Evolutionary conservation across 2,329 filamentous ascomycete genomes (phyloP).

Genomic region (Gaeumannomyces tritici): DNA sequence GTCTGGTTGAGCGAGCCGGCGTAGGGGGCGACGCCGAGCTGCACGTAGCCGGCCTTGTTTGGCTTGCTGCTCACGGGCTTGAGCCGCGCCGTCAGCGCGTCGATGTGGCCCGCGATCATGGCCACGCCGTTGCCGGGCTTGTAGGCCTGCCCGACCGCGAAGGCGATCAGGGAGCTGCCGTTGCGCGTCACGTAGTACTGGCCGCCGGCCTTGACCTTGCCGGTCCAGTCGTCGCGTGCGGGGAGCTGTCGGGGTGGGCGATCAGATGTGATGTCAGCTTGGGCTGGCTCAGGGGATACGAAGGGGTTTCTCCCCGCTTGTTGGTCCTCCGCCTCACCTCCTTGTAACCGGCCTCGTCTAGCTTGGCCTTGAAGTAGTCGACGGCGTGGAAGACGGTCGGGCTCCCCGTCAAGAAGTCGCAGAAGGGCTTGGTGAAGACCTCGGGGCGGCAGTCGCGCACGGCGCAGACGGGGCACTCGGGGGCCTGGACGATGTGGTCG

Average conservation of each 20-base stretch:
- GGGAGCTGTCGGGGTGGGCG: slow-evolving; percentile 45
- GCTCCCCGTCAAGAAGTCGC: slow-evolving; percentile 78
- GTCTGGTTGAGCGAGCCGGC: slow-evolving; percentile 79
- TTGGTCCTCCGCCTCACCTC: slow-evolving; percentile 35
- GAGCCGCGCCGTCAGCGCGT: slow-evolving; percentile 80
- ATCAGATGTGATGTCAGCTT: slow-evolving; percentile 8
- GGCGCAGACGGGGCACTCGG: slow-evolving; percentile 25
- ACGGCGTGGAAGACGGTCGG: slow-evolving; percentile 93
- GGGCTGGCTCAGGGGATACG: neutral
- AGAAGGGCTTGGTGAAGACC: slow-evolving; percentile 73
- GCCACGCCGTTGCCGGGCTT: slow-evolving; percentile 24
- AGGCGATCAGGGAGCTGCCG: slow-evolving; percentile 26
- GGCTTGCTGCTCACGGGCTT: slow-evolving; percentile 85
- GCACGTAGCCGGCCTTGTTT: slow-evolving; percentile 75
- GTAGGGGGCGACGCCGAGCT: slow-evolving; percentile 88
- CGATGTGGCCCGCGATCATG: slow-evolving; percentile 76
- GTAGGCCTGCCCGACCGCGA: slow-evolving; percentile 24
- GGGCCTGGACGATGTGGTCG: slow-evolving; percentile 11
- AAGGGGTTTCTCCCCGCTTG: too few relatives aligned
- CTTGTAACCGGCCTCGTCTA: slow-evolving; percentile 63
- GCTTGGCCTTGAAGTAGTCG: slow-evolving; percentile 63
- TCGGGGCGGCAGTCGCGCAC: slow-evolving; percentile 39
- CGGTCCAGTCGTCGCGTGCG: slow-evolving; percentile 68
- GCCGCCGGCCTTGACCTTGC: slow-evolving; percentile 60
- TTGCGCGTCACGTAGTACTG: slow-evolving; percentile 25